A percentile compares a stretch with the other conserved stretches of the same genome.
Conservation (phyloP, 2,329 filamentous ascomycete species). For the Cladorrhinum sp. region DNA sequence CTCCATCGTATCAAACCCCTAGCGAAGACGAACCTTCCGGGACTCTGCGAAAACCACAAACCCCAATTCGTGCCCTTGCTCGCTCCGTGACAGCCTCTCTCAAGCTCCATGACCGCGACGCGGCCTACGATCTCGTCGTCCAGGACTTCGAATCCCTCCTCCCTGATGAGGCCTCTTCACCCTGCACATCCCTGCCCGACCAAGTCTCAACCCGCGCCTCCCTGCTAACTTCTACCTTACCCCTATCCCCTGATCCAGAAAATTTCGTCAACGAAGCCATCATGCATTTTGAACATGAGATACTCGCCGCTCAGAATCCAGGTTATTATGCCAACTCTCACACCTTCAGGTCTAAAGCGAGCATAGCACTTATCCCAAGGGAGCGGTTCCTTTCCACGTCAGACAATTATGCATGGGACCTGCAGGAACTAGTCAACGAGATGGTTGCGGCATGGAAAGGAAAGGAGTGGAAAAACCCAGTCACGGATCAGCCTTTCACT, state of each 20-base stretch:
- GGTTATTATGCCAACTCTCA: slow-evolving; percentile 34
- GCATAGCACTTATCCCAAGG: slow-evolving; percentile 32
- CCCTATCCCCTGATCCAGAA: background rate
- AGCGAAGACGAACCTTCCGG: background rate
- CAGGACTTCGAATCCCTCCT: background rate
- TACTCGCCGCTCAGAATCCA: background rate
- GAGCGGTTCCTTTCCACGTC: slow-evolving; percentile 36
- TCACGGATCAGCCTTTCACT: background rate
- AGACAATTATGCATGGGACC: slow-evolving; percentile 39
- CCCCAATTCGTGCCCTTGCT: background rate
- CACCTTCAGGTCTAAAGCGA: slow-evolving; percentile 33
- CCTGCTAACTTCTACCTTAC: background rate
- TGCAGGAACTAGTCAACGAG: slow-evolving; percentile 29
- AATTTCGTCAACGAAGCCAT: background rate
- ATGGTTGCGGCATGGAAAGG: slow-evolving; percentile 1
- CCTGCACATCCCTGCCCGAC: background rate
- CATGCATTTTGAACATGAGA: slow-evolving; percentile 14
- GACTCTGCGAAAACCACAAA: background rate
- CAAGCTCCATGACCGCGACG: background rate
- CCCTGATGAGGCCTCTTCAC: background rate
- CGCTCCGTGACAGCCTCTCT: background rate
- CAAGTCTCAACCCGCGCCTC: background rate
- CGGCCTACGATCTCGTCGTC: background rate
- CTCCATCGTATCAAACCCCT: background rate
- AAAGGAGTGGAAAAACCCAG: slow-evolving; percentile 4